Base-by-base conservation (phyloP, 805 yeast species). In the Wickerhamiella azyma region DNA sequence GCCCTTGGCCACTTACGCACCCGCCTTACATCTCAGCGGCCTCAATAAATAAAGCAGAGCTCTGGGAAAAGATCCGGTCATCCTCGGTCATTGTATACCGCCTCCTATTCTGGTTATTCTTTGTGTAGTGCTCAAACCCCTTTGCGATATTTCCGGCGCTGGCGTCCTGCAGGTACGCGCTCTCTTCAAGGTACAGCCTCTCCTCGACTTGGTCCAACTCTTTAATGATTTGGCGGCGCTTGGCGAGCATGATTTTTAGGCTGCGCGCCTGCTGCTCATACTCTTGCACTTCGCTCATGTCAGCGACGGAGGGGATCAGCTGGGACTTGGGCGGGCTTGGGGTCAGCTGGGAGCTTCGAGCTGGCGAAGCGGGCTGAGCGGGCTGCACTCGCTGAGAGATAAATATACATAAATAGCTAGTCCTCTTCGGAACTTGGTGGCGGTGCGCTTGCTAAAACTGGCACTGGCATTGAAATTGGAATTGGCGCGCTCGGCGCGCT, bases 71-170 rank as follows among this genome's bases (percentile, higher is more conserved):
- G 3, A 85, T 74, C 41, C 94, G 75, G 56, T 85, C 96, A 30
- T 80, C 82, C 51, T 83, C 89, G 0, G 77, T 58, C 24, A 62
- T 48, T 3, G 52, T 52, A 67, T 64, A 74, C 72, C 43, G 69
- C 59, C 49, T 73, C 65, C 63, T 76, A 68, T 57, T 72, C 70
- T 60, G 65, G 42, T 52, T 60, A 36, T 63, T 59, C 45, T 81
- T 82, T 41, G 79, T 70, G 57, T 83, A 81, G 54, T 76, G 81
- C 41, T 88, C 96, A 56, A 86, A 88, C 1, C 97, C 97, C 52
- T 81, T 81, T n/a, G 85, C 81, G 24, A 89, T 80, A 60, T 85
- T 88, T 0, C 96, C 88, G 46, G 74, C 74, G 26, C 69, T 62
- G 48, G 85, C 76, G 44, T 81, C 86, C 26, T 80, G 75, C 40